Conservation (phyloP, 1,284 basidiomycete species). For the Leccinum griseonigrum region DNA sequence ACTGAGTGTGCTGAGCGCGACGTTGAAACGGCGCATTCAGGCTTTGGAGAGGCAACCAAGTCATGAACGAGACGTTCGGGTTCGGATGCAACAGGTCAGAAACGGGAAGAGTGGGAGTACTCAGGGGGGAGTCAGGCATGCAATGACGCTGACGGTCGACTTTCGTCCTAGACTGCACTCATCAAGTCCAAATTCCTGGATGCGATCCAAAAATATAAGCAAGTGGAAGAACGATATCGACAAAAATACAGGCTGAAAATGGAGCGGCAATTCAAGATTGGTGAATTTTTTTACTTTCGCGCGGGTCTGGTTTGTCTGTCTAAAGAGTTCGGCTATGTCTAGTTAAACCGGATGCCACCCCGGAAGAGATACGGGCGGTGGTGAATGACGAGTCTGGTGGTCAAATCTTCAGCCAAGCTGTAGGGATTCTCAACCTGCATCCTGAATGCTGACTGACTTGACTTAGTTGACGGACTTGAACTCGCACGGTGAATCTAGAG, state of each 20-base stretch:
- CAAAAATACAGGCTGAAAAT: slow-evolving; percentile 37
- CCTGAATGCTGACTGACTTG: neutral
- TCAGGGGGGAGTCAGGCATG: neutral
- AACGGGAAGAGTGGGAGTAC: neutral
- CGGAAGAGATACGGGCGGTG: slow-evolving; percentile 88
- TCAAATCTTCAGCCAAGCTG: slow-evolving; percentile 95
- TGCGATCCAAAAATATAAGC: neutral
- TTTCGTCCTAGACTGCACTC: neutral
- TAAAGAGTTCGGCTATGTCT: slow-evolving; percentile 3
- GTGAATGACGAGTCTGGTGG: slow-evolving; percentile 82
- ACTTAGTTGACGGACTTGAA: slow-evolving; percentile 83
- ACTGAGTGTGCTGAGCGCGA: neutral
- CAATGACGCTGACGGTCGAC: neutral
- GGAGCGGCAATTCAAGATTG: neutral
- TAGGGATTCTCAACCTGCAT: slow-evolving; percentile 39
- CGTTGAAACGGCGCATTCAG: slow-evolving; percentile 59
- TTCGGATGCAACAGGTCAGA: slow-evolving; percentile 78
- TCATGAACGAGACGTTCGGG: slow-evolving; percentile 73
- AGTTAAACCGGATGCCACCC: slow-evolving; percentile 95
- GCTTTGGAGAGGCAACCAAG: slow-evolving; percentile 71
- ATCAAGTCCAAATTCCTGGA: neutral
- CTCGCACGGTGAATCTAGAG: slow-evolving; percentile 86
- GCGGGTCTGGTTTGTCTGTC: neutral
- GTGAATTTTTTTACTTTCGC: slow-evolving; percentile 32
- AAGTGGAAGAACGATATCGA: neutral